These are phyloP conservation scores for Rossbeevera mucosa DNA, from an alignment of 768 basidiomycete genomes.

Conservation along the genomic window DNA sequence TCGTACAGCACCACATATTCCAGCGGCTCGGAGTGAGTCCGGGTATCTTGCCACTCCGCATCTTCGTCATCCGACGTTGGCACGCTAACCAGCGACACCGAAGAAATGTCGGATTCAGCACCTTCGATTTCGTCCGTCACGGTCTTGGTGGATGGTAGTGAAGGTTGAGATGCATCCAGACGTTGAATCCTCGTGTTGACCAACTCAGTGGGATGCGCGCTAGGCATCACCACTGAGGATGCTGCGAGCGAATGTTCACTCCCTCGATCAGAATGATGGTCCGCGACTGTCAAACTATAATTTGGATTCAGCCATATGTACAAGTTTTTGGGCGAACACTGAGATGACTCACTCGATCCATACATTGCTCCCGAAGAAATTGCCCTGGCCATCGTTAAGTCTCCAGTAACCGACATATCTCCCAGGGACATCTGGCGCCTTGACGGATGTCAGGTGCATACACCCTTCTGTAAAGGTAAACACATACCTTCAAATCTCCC, in stretches of 20 bases:
- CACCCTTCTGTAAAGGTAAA: neutral
- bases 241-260: slow-evolving; percentile 55
- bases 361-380: slow-evolving; percentile 61
- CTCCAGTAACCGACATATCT: slow-evolving; percentile 77
- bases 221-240: slow-evolving; percentile 66
- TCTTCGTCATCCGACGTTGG: slow-evolving; percentile 54
- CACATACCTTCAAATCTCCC: slow-evolving; percentile 64
- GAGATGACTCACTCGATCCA: slow-evolving; percentile 70
- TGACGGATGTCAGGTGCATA: slow-evolving; percentile 1
- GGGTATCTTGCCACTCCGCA: slow-evolving; percentile 57
- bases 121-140: slow-evolving; percentile 38
- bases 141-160: slow-evolving; percentile 22
- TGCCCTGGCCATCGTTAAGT: slow-evolving; percentile 52
- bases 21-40: slow-evolving; percentile 37
- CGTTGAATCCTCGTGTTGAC: slow-evolving; percentile 4
- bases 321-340: neutral
- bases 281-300: slow-evolving; percentile 62
- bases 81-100: slow-evolving; percentile 57
- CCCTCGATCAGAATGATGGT: slow-evolving; percentile 37
- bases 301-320: slow-evolving; percentile 4
- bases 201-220: slow-evolving; percentile 23
- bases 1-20: slow-evolving; percentile 77
- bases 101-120: slow-evolving; percentile 40
- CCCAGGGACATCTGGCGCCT: slow-evolving; percentile 73
- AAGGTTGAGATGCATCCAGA: slow-evolving; percentile 8